Percentiles rank a stretch among this genome's conserved stretches.
These are phyloP conservation scores for Conticribra guillardii DNA, from an alignment of 108 stramenopile genomes.

Conservation along the genomic window DNA sequence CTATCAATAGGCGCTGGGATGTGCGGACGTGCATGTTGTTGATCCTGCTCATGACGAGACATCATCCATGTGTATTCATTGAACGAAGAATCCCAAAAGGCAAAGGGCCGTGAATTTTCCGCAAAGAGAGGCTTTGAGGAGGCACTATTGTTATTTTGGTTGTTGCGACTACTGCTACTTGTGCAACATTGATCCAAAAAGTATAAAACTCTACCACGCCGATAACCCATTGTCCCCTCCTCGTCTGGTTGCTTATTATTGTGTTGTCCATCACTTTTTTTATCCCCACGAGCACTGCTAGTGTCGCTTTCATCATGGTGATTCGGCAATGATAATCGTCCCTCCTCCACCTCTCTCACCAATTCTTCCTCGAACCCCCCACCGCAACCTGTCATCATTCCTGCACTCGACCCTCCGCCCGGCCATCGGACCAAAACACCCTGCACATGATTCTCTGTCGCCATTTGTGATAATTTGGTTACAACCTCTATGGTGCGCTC, in stretches of 20 bases:
- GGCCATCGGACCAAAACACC: constrained; percentile 40
- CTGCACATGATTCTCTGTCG: constrained; percentile 27
- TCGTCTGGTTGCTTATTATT: constrained; percentile 6
- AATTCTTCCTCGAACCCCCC: constrained; percentile 9
- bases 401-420: constrained; percentile 9
- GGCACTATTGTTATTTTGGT: constrained; percentile 5
- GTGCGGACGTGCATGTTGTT: neutral
- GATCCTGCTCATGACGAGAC: neutral
- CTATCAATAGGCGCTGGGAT: constrained; percentile 1
- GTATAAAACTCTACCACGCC: constrained; percentile 33
- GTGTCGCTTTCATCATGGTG: neutral
- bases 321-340: neutral
- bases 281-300: too few species aligned
- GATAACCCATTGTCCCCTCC: constrained; percentile 23
- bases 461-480: constrained; percentile 26
- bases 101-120: constrained; percentile 29
- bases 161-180: too few species aligned
- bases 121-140: constrained; percentile 10
- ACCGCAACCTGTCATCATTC: neutral
- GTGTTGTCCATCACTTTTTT: too few species aligned
- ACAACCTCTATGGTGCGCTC: constrained; percentile 36
- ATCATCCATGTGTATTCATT: constrained; percentile 21
- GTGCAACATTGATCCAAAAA: constrained; percentile 31
- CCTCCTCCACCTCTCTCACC: constrained; percentile 4
- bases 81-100: constrained; percentile 33